Conservation (phyloP, 495 filamentous ascomycete genomes). For the Daldinia caldariorum region DNA sequence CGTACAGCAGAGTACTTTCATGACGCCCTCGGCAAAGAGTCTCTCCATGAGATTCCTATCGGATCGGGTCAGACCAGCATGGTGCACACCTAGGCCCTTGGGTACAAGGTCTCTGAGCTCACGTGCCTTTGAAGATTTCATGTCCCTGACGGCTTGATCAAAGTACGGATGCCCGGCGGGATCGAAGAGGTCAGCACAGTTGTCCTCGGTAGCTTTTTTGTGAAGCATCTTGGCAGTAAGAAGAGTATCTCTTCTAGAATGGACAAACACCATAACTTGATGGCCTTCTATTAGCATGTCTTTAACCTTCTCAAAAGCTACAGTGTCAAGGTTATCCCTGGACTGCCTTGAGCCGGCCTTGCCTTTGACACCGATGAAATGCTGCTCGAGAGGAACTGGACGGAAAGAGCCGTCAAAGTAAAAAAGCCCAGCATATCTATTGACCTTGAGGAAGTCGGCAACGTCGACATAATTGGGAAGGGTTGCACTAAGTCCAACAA, state of each 20-base stretch:
- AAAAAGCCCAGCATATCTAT: constrained; percentile 90
- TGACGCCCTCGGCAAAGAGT: constrained; percentile 85
- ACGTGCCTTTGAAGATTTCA: constrained; percentile 81
- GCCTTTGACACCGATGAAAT: constrained; percentile 95
- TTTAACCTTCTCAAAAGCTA: constrained; percentile 92
- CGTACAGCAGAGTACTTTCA: constrained; percentile 98
- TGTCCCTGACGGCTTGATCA: constrained; percentile 76
- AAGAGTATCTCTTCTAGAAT: constrained; percentile 93
- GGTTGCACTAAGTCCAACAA: constrained; percentile 93
- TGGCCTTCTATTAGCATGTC: constrained; percentile 89
- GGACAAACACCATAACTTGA: constrained; percentile 99
- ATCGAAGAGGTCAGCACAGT: constrained; percentile 82
- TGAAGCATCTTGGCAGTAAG: constrained; percentile 84
- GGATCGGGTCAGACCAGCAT: constrained; percentile 92
- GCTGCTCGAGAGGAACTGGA: constrained; percentile 95
- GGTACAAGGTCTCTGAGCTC: constrained; percentile 89
- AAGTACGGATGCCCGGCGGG: constrained; percentile 75
- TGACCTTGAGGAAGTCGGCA: constrained; percentile 95
- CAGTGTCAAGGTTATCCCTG: constrained; percentile 85
- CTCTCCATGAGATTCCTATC: constrained; percentile 94
- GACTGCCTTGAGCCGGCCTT: constrained; percentile 81
- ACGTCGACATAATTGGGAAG: constrained; percentile 97
- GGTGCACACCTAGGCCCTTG: constrained; percentile 92
- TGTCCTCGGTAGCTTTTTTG: constrained; percentile 84
- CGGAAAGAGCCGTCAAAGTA: constrained; percentile 97